Base-by-base conservation (phyloP, 192 early-diverging fungal genomes). In the Rhizophagus clarus region DNA sequence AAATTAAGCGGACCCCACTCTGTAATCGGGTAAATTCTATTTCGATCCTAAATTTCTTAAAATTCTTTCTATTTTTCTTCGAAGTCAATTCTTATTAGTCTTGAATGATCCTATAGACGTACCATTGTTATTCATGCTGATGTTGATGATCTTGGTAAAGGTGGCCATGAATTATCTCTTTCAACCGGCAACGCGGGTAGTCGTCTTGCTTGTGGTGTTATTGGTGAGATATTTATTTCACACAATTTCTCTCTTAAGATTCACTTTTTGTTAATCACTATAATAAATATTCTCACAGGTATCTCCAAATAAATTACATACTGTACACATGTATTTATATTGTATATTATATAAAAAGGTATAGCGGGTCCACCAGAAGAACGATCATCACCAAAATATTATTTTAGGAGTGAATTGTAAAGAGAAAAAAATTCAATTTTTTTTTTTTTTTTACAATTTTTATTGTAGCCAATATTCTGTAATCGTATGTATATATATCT, bases 141-240 rank as follows among this genome's bases (percentile, higher is more conserved):
- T 64, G 90, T 88, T 75, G 96, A 97, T 85, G 96, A 97, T 85
- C 91, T 96, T 77, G 96, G 95, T 82, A 86, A 85, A 83, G 92
- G 91, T 76, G 90, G 89, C 67, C 89, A 92, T 74, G 89, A 91
- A 70, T 86, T 90, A n/a, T 95, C 94, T 62, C 82, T 86, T 68
- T 88, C 88, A 66, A 97, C 95, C 47, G 96, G 96, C 72, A 96
- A 97, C 76, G 94, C 95, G 84, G 96, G 96, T 67, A 91, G 85
- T 63, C 94, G 96, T 81, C 86, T 90, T 70, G 93, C 92, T 51
- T 97, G 96, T 87, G 96, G 95, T 88, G 95, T 96, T 85, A 94
- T 97, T 85, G 95, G 95, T 80, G 88, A 91, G 81, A 2, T 26
- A 26, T 28, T 31, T 61, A 6, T 20, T 73, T 26, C 22, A 26